A percentile compares a stretch with the other conserved stretches of the same genome.
Evolutionary conservation across 352 stramenopile species (phyloP).

Genomic region (Pythium aristosporum): DNA sequence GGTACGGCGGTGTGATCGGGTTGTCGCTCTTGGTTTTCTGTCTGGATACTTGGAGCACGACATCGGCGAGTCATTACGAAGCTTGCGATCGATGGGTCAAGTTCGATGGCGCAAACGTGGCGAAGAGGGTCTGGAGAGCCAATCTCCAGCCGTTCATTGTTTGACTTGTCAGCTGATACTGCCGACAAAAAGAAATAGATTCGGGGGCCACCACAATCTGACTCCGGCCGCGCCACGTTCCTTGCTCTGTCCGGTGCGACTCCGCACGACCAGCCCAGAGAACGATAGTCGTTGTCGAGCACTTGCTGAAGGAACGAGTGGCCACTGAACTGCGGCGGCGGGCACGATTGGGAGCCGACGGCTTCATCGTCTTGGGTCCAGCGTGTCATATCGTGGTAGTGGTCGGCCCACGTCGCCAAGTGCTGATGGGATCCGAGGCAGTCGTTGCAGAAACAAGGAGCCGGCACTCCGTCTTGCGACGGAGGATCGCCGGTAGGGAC

Average conservation of each 20-base stretch:
- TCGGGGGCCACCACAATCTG: neutral
- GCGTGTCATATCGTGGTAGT: slow-evolving; percentile 51
- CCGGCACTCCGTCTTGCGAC: slow-evolving; percentile 36
- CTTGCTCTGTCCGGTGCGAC: neutral
- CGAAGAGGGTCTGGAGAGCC: neutral
- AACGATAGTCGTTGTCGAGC: neutral
- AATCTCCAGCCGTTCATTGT: neutral
- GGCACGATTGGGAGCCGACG: neutral
- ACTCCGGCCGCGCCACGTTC: neutral
- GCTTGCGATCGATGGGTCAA: slow-evolving; percentile 7
- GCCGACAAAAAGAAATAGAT: neutral
- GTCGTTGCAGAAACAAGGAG: slow-evolving; percentile 49
- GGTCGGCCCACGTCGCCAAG: slow-evolving; percentile 48
- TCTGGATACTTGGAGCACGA: neutral
- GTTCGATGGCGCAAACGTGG: slow-evolving; percentile 20
- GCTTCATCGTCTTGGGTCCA: slow-evolving; percentile 22
- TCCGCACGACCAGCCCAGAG: neutral
- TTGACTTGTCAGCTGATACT: neutral
- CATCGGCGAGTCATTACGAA: neutral
- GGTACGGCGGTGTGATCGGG: neutral
- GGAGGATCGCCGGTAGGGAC: slow-evolving; percentile 41
- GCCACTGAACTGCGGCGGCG: neutral
- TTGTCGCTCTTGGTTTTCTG: neutral
- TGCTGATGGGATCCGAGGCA: slow-evolving; percentile 50
- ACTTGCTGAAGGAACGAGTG: slow-evolving; percentile 13